Base-by-base conservation (phyloP, 2,329 filamentous ascomycete genomes). In the Bipolaris oryzae region DNA sequence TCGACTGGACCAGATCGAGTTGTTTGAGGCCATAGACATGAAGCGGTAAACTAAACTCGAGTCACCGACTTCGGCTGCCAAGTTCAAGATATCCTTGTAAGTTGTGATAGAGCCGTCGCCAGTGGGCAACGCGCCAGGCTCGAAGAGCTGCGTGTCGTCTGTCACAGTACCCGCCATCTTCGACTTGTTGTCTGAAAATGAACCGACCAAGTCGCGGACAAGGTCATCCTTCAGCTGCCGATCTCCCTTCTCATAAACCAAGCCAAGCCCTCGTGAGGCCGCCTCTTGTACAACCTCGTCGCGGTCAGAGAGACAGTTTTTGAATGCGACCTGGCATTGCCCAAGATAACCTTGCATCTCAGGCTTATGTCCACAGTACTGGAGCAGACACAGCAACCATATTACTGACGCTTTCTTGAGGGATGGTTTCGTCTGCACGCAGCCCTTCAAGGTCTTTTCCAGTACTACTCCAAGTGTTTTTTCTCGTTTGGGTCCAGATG, bases 1-100 rank as follows among this genome's bases (percentile, higher is more conserved):
- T 48, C 95, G 87, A n/a, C 92, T 96, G 1, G 92, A 94, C 95
- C 95, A 99, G 15, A 96, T 96, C 0, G 93, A 92, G 45, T 96
- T 96, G 70, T 97, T 96, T 1, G 92, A 92, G 2, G 95, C 95
- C 64, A 99, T 83, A 0, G 93, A 94, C 95, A 99, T 99, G 78
- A 99, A 98, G 59, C 93, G 92, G 80, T 99, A 99, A 1, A 98
- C 91, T n/a, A 99, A 81, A 66, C 90, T 93, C 56, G 95, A 94
- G 69, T 99, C 94, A 10, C 95, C 95, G 33, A 97, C 93, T 77
- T 99, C 95, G 41, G 94, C 91, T n/a, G 95, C 95, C 45, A 99
- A 81, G 65, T 84, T 95, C 76, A 99, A 90, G 64, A 99, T 98
- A 71, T 99, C 95, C 73, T 96, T 96, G 80, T 99, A 99, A 0